Evolutionary conservation across 108 stramenopile species (phyloP).

Genomic region (Stephanodiscus minutulus): DNA sequence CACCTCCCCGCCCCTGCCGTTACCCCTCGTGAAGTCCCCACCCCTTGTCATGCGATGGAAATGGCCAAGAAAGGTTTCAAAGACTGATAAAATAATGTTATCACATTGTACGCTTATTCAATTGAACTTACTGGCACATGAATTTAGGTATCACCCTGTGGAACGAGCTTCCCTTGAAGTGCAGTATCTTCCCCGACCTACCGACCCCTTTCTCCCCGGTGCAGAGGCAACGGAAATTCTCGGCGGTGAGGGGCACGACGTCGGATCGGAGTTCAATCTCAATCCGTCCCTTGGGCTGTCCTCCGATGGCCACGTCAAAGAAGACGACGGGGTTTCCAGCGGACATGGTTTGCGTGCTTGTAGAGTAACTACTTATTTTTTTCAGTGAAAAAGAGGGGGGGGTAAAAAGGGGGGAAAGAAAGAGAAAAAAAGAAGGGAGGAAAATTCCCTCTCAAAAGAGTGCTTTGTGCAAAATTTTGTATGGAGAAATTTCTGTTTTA

Average conservation of each 20-base stretch:
- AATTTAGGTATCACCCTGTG: conserved; percentile 96
- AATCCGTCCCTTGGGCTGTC: conserved; percentile 74
- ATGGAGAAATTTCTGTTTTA: too few relatives aligned
- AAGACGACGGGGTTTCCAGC: conserved; percentile 88
- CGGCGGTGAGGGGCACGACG: conserved; percentile 87
- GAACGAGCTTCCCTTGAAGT: conserved; percentile 93
- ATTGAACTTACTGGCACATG: too few relatives aligned
- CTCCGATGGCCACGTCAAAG: conserved; percentile 94
- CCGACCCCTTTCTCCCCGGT: conserved; percentile 87
- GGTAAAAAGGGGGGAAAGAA: too few relatives aligned
- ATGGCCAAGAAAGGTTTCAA: background rate
- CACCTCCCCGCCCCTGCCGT: conserved; percentile 66
- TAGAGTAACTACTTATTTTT: too few relatives aligned
- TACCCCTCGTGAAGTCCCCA: conserved; percentile 78
- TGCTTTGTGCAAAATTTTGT: too few relatives aligned
- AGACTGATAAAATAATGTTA: too few relatives aligned
- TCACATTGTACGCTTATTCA: background rate
- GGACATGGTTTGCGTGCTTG: too few relatives aligned
- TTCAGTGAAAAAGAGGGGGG: too few relatives aligned
- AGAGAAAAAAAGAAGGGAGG: too few relatives aligned
- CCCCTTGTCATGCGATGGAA: conserved; percentile 21
- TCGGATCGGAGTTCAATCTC: conserved; percentile 87
- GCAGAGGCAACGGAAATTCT: conserved; percentile 82
- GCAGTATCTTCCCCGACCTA: conserved; percentile 62
- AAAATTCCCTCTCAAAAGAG: too few relatives aligned